A percentile compares a stretch with the other conserved stretches of the same genome.
These are phyloP conservation scores for Hyphodiscus hymeniophilus DNA, from an alignment of 495 filamentous ascomycete species.

Conservation along the genomic window DNA sequence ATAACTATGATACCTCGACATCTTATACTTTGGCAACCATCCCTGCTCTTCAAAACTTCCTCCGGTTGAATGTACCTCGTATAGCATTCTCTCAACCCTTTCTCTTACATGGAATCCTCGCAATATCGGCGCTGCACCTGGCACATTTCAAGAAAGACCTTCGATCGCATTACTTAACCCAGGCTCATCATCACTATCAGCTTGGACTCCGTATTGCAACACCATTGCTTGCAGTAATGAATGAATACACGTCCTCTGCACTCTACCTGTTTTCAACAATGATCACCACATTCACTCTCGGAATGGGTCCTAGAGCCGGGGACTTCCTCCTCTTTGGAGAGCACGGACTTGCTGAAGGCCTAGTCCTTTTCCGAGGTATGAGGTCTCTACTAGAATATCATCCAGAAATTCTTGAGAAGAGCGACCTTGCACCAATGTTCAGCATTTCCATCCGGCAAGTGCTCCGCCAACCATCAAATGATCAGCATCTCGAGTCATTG, in stretches of 20 bases:
- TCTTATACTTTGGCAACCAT: neutral
- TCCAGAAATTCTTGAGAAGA: too few species aligned
- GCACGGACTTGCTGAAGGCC: too few species aligned
- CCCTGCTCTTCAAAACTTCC: neutral
- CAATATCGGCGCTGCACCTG: conserved; percentile 21
- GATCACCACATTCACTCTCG: conserved; percentile 19
- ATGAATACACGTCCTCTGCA: neutral
- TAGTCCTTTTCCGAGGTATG: too few species aligned
- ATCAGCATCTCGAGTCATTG: neutral
- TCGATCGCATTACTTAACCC: neutral
- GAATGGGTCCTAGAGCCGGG: neutral
- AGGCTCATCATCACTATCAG: conserved; percentile 1
- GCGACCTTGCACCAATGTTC: too few species aligned
- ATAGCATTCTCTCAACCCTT: conserved; percentile 1
- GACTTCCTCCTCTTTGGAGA: neutral
- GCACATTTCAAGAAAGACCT: conserved; percentile 10
- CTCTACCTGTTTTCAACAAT: conserved; percentile 16
- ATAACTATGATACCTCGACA: neutral
- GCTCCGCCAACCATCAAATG: neutral
- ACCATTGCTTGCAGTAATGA: neutral
- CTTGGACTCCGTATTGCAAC: conserved; percentile 4
- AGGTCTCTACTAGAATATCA: too few species aligned
- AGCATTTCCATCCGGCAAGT: too few species aligned
- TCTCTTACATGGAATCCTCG: neutral
- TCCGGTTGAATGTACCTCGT: neutral